These are phyloP conservation scores for Penicillium sp. DNA, from an alignment of 2,329 filamentous ascomycete genomes.

Conservation along the genomic window DNA sequence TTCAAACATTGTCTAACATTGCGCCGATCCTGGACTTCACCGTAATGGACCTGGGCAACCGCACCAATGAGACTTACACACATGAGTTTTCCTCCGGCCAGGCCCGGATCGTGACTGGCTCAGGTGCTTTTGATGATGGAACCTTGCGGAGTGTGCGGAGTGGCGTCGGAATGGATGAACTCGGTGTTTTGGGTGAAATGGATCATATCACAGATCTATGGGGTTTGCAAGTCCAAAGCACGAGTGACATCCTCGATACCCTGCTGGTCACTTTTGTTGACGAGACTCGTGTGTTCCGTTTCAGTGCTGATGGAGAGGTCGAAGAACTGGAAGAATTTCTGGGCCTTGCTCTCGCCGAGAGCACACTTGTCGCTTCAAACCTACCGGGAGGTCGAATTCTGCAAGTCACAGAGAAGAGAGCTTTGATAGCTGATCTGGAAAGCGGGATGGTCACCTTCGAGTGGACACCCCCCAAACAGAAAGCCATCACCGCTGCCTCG, in stretches of 20 bases:
- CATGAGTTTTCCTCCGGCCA: slow-evolving; percentile 95
- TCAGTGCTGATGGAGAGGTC: slow-evolving; percentile 67
- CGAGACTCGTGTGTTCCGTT: slow-evolving; percentile 77
- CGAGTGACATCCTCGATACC: slow-evolving; percentile 52
- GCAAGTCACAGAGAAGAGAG: slow-evolving; percentile 65
- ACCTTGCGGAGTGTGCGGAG: slow-evolving; percentile 85
- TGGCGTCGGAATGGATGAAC: slow-evolving; percentile 84
- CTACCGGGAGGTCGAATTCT: slow-evolving; percentile 59
- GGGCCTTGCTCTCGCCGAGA: slow-evolving; percentile 62
- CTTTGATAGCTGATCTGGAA: slow-evolving; percentile 56
- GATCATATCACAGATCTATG: slow-evolving; percentile 68
- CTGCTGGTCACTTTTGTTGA: slow-evolving; percentile 74
- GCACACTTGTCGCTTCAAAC: slow-evolving; percentile 66
- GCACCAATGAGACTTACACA: slow-evolving; percentile 68
- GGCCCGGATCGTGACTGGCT: slow-evolving; percentile 86
- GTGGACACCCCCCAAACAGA: slow-evolving; percentile 43
- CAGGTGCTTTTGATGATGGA: slow-evolving; percentile 82
- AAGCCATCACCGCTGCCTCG: slow-evolving; percentile 69
- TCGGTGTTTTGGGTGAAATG: slow-evolving; percentile 76
- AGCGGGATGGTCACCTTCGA: slow-evolving; percentile 43
- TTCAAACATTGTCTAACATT: slow-evolving; percentile 77
- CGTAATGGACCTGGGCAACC: slow-evolving; percentile 91
- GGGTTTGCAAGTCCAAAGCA: slow-evolving; percentile 52
- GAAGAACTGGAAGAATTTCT: slow-evolving; percentile 77
- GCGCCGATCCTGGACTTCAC: slow-evolving; percentile 89